Evolutionary conservation across 164 flowering plant genomes (phyloP), one percentile per base, ranked within the genome.

Genomic region (Tinospora cordifolia): DNA sequence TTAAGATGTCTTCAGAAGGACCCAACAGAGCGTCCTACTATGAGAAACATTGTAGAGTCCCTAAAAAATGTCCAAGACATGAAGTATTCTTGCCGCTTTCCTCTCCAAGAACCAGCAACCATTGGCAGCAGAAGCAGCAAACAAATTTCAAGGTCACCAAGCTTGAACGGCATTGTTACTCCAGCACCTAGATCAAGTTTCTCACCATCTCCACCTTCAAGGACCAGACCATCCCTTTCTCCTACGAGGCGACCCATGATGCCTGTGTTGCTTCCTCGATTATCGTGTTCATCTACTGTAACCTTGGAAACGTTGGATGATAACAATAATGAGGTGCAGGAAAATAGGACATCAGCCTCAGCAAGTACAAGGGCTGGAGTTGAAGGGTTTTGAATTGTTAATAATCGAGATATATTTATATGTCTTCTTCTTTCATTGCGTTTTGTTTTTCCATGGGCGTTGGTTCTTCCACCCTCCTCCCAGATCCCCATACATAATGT

Each of bases 1-100:
- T 86, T 85, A 59, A 81, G 80, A 78, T 94, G 99, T 72, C 95
- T 92, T 22, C 93, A 86, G 54, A 87, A 79, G 72, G 98, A 94
- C 25, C 96, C 98, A 26, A 86, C 87, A 3, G 97, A 86, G 62
- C 79, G 99, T 71, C 99, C 99, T 22, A 94, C 96, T 4, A 94
- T 90, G 96, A 82, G 98, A 81, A 83, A 78, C 11, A 77, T 94
- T 5, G 91, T 84, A 1, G 91, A 92, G 63, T 80, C 84, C 72
- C 90, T 94, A 39, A 89, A 85, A 77, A 69, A 75, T 59, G 81
- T 94, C 62, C 98, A 92, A 76, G 96, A 92, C 71, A 80, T 94
- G 83, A 92, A 88, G 76, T 79, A 82, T 54, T 77, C 94, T 0
- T 72, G 85, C 60, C 77, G 90, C 44, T 90, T 87, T 65, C 98